Conservation (phyloP, 1,284 basidiomycete species). For the Ustilago esculenta region DNA sequence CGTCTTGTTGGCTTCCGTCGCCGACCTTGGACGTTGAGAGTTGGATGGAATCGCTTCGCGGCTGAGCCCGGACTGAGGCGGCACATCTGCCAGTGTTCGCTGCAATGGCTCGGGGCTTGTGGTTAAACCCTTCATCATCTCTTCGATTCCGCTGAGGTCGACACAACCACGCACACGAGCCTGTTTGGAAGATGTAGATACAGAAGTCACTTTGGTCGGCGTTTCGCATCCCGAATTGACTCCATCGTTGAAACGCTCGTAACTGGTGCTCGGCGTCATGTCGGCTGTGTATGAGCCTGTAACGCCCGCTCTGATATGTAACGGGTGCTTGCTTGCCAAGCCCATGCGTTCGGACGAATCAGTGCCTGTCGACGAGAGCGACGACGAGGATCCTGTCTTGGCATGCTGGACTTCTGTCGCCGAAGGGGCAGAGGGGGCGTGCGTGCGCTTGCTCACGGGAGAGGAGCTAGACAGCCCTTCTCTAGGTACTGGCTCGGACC, state of each 20-base stretch:
- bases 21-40: conserved; percentile 4
- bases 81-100: conserved; percentile 9
- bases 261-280: conserved; percentile 57
- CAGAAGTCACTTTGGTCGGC: background rate
- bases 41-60: background rate
- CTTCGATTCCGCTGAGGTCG: conserved; percentile 49
- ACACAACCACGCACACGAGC: conserved; percentile 15
- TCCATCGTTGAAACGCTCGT: conserved; percentile 27
- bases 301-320: background rate
- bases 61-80: background rate
- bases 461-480: background rate
- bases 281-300: conserved; percentile 4
- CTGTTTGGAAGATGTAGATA: conserved; percentile 1
- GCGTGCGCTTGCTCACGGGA: background rate
- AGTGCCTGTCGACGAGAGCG: conserved; percentile 25
- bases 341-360: conserved; percentile 13
- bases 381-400: conserved; percentile 42
- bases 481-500: background rate
- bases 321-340: background rate
- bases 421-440: conserved; percentile 1
- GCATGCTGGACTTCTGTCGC: conserved; percentile 18
- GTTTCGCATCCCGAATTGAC: background rate
- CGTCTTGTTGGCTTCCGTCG: conserved; percentile 8
- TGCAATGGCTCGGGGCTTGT: conserved; percentile 24
- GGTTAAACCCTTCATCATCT: conserved; percentile 49